A percentile compares a stretch with the other conserved stretches of the same genome.
phyloP scores from a whole-genome alignment of 2,329 filamentous ascomycete genomes.

The Pseudopithomyces chartarum region DNA sequence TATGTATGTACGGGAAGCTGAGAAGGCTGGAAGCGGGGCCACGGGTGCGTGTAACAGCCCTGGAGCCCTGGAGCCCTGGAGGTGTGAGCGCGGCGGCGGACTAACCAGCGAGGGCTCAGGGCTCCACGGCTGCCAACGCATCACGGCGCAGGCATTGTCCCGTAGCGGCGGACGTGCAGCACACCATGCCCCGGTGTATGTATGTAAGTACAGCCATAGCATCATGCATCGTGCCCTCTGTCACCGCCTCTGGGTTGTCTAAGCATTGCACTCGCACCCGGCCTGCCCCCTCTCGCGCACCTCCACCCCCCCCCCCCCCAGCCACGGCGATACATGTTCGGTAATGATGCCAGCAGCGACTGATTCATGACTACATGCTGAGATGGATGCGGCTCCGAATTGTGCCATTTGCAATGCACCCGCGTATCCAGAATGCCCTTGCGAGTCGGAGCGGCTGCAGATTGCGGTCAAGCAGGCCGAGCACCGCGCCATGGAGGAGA shows the following conservation, averaged over 20 bases:
- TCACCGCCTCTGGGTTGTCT: constrained; percentile 41
- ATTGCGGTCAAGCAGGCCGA: constrained; percentile 48
- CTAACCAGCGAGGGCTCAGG: too few species aligned
- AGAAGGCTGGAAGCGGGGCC: too few species aligned
- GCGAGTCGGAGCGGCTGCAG: constrained; percentile 46
- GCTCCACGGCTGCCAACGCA: constrained; percentile 44
- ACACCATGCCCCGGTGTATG: too few species aligned
- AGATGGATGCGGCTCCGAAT: constrained; percentile 46
- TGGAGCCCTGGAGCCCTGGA: too few species aligned
- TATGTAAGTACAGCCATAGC: too few species aligned
- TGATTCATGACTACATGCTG: constrained; percentile 28
- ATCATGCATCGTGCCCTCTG: constrained; percentile 45
- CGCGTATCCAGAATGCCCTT: constrained; percentile 45
- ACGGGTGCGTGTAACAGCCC: too few species aligned
- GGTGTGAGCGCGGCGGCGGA: neutral
- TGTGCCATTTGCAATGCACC: constrained; percentile 49
- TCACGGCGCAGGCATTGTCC: constrained; percentile 34
- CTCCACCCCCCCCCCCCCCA: constrained; percentile 2
- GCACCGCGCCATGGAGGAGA: constrained; percentile 43
- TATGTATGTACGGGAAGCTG: too few species aligned
- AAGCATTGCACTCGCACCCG: constrained; percentile 17
- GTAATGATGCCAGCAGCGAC: constrained; percentile 34
- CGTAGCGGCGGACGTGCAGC: constrained; percentile 28
- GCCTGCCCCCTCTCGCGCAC: constrained; percentile 7
- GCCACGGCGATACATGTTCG: constrained; percentile 13